These are phyloP conservation scores for Boechera stricta DNA, from an alignment of 345 rosid genomes.

Conservation along the genomic window DNA sequence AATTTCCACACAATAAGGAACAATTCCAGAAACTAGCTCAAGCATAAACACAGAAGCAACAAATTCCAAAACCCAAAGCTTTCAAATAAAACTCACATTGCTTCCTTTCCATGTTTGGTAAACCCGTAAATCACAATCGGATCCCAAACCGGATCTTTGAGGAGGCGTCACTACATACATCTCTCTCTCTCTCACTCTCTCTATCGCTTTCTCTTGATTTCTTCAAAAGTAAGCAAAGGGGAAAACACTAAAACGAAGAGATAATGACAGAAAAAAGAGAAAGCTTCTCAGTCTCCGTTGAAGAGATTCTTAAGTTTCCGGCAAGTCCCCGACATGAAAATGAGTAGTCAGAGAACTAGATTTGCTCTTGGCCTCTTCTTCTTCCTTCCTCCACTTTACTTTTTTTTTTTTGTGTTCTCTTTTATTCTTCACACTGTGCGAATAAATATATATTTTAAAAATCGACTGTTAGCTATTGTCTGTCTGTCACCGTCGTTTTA, in stretches of 20 bases:
- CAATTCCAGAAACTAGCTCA: background rate
- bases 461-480: slow-evolving; percentile 26
- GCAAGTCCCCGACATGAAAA: slow-evolving; percentile 36
- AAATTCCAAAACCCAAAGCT: background rate
- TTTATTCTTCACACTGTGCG: background rate
- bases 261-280: background rate
- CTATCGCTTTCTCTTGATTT: slow-evolving; percentile 32
- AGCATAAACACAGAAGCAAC: slow-evolving; percentile 4
- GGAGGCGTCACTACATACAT: slow-evolving; percentile 94
- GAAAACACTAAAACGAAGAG: slow-evolving; percentile 27
- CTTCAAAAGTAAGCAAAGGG: slow-evolving; percentile 40
- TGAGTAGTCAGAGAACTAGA: slow-evolving; percentile 26
- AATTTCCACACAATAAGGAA: background rate
- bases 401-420: background rate
- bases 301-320: slow-evolving; percentile 26
- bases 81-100: slow-evolving; percentile 60
- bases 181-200: slow-evolving; percentile 44
- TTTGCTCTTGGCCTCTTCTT: slow-evolving; percentile 17
- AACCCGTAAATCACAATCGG: slow-evolving; percentile 61
- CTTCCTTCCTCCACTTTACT: slow-evolving; percentile 33
- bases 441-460: slow-evolving; percentile 14
- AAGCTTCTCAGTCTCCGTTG: slow-evolving; percentile 12
- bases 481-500: slow-evolving; percentile 41
- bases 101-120: slow-evolving; percentile 95
- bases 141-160: slow-evolving; percentile 70